phyloP scores from a whole-genome alignment of 108 stramenopile species.

The Skeletonema potamos region DNA sequence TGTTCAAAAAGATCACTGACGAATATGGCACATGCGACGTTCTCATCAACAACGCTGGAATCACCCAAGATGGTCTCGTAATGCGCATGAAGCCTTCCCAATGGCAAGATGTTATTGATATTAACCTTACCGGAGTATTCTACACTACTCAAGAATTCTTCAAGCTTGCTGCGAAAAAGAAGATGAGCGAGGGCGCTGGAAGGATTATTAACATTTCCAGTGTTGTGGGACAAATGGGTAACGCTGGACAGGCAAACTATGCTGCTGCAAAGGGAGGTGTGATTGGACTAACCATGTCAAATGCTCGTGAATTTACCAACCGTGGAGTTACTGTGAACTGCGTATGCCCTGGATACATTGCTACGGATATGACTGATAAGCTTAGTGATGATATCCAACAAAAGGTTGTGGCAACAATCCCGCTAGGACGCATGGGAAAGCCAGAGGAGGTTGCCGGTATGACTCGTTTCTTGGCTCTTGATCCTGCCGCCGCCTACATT shows the following conservation, averaged over 20 bases:
- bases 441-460: constrained; percentile 90
- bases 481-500: constrained; percentile 89
- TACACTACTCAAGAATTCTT: constrained; percentile 95
- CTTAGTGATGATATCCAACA: constrained; percentile 54
- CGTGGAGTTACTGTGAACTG: constrained; percentile 83
- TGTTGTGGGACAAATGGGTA: constrained; percentile 97
- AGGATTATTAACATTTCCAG: constrained; percentile 96
- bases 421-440: constrained; percentile 86
- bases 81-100: constrained; percentile 94
- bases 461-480: constrained; percentile 87
- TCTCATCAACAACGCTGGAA: constrained; percentile 97
- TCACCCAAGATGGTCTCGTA: constrained; percentile 90
- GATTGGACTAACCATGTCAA: constrained; percentile 84
- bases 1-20: constrained; percentile 78
- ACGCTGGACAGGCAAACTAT: constrained; percentile 96
- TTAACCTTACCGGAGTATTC: constrained; percentile 95
- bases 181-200: constrained; percentile 73
- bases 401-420: constrained; percentile 73
- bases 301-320: constrained; percentile 89
- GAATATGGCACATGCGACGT: constrained; percentile 87
- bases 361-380: constrained; percentile 85
- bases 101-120: constrained; percentile 95
- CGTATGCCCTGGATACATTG: constrained; percentile 91
- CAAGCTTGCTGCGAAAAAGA: constrained; percentile 85
- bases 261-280: constrained; percentile 94